Conservation (phyloP, 768 basidiomycete species). For the Rhodosporidiobolus sp. region DNA sequence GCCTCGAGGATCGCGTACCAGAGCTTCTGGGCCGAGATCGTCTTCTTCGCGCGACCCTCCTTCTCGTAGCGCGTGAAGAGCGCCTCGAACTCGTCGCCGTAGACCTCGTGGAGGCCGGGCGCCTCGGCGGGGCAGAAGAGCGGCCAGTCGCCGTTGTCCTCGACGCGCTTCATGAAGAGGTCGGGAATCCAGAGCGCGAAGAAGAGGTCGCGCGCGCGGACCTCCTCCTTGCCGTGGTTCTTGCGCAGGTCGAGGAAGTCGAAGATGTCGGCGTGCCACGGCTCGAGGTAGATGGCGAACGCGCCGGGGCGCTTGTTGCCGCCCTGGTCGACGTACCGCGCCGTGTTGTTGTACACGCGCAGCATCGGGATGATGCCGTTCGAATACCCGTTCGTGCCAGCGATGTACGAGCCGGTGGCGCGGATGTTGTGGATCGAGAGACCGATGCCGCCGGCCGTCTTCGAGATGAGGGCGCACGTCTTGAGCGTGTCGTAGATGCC, state of each 20-base stretch:
- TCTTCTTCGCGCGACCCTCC: slow-evolving; percentile 79
- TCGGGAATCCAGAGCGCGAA: slow-evolving; percentile 98
- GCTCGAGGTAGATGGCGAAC: slow-evolving; percentile 96
- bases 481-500: slow-evolving; percentile 99
- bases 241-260: slow-evolving; percentile 96
- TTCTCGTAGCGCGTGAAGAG: slow-evolving; percentile 82
- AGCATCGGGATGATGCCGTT: slow-evolving; percentile 99
- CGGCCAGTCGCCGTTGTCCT: slow-evolving; percentile 83
- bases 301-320: slow-evolving; percentile 99
- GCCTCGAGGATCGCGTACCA: slow-evolving; percentile 97
- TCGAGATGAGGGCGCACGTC: slow-evolving; percentile 97
- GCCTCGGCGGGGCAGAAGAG: slow-evolving; percentile 98
- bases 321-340: slow-evolving; percentile 89
- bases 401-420: slow-evolving; percentile 93
- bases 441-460: slow-evolving; percentile 97
- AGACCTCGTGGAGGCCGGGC: slow-evolving; percentile 79
- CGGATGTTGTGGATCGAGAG: slow-evolving; percentile 94
- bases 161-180: slow-evolving; percentile 98
- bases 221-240: slow-evolving; percentile 98
- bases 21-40: slow-evolving; percentile 89
- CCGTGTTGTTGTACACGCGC: slow-evolving; percentile 93
- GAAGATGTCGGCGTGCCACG: slow-evolving; percentile 97
- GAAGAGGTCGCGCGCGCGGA: slow-evolving; percentile 92
- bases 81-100: slow-evolving; percentile 82
- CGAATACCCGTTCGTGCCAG: slow-evolving; percentile 97